Evolutionary conservation across 2,329 filamentous ascomycete genomes (phyloP).

Genomic region (Penicillium aurantiogriseum): DNA sequence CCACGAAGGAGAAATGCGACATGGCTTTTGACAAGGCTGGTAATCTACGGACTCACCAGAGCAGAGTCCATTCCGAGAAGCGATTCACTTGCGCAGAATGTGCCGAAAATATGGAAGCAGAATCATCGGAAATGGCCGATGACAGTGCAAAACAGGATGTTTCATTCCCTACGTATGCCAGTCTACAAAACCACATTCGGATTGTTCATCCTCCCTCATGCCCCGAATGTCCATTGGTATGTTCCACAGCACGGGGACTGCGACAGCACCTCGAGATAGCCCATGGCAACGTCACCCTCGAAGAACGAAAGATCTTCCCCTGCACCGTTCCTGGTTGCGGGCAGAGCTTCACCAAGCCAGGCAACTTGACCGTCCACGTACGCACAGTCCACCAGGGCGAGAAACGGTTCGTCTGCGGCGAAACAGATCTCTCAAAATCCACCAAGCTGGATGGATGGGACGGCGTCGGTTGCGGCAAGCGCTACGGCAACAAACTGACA

Average conservation of each 20-base stretch:
- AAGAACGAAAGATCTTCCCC: conserved; percentile 62
- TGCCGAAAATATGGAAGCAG: conserved; percentile 40
- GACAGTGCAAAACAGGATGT: conserved; percentile 35
- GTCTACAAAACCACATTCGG: conserved; percentile 71
- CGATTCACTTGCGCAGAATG: conserved; percentile 80
- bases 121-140: conserved; percentile 34
- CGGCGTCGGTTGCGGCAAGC: conserved; percentile 67
- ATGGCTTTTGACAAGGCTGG: conserved; percentile 71
- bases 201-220: conserved; percentile 71
- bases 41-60: conserved; percentile 69
- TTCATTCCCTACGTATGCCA: conserved; percentile 69
- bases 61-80: conserved; percentile 66
- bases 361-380: conserved; percentile 80
- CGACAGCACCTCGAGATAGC: conserved; percentile 75
- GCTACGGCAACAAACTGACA: conserved; percentile 72
- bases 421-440: conserved; percentile 59
- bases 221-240: conserved; percentile 68
- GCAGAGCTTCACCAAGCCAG: conserved; percentile 75
- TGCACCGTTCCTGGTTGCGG: conserved; percentile 69
- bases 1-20: conserved; percentile 58
- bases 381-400: conserved; percentile 73
- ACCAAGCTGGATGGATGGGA: conserved; percentile 64
- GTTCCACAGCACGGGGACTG: conserved; percentile 64
- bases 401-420: conserved; percentile 73
- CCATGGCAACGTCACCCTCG: conserved; percentile 61